Evolutionary conservation across 345 rosid species (phyloP), one percentile per base, ranked within the genome.

Genomic region (Microcos paniculata): DNA sequence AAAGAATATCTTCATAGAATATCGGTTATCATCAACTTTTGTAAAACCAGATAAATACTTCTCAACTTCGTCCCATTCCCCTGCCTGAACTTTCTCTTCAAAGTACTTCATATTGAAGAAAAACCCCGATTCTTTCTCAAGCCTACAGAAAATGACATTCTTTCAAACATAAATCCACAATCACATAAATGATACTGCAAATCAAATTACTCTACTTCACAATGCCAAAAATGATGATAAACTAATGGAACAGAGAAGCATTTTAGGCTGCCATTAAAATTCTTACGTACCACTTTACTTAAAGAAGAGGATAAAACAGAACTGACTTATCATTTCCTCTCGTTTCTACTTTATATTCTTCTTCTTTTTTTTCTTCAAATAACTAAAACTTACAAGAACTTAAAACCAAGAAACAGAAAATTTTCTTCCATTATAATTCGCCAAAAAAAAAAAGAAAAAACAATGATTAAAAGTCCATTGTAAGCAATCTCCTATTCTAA

Each of bases 1-100:
- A 80, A 92, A 92, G 80, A 92, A 92, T 75, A 92, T 92, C 84
- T 92, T 92, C 94, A 90, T 90, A 15, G 97, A 92, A 81, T 87
- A 88, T 62, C 91, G 77, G 75, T 90, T 90, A 77, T 90, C 93
- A 3, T 90, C 91, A 8, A 90, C 91, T 85, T 90, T 90, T 21
- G 93, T 90, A 77, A 80, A 90, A 31, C 93, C 93, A 0, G 93
- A 43, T 72, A 90, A 77, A 78, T 90, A 88, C 73, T 90, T 90
- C 78, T 90, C 93, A 33, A 90, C 88, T 82, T 88, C 93, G 3
- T 90, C 91, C 93, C 93, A 90, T 70, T 87, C 93, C 72, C 93
- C 93, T 19, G 87, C 91, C 82, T 86, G 90, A 76, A 90, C 91
- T 81, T 88, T 90, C 81, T 90, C 93, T 79, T 90, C 91, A 35